Evolutionary conservation across 2,329 filamentous ascomycete species (phyloP).

Genomic region (Colletotrichum sansevieriae): DNA sequence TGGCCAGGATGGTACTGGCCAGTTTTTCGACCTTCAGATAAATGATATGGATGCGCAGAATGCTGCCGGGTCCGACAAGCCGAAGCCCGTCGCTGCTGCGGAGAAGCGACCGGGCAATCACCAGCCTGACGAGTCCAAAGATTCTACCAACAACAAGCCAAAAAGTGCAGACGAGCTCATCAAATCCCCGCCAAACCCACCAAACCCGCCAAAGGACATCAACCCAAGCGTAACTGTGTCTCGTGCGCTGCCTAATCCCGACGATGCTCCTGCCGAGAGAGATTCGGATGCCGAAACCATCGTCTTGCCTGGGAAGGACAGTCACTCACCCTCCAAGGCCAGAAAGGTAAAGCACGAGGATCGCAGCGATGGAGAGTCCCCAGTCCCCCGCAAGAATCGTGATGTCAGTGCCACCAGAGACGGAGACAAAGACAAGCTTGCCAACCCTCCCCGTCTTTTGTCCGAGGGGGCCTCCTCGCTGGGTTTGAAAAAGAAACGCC

Average conservation of each 20-base stretch:
- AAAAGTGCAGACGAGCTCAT: slow-evolving; percentile 34
- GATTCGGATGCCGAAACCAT: slow-evolving; percentile 81
- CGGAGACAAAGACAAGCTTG: slow-evolving; percentile 50
- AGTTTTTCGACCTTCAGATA: slow-evolving; percentile 64
- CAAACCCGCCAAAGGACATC: slow-evolving; percentile 29
- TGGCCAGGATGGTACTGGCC: slow-evolving; percentile 72
- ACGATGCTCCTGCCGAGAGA: slow-evolving; percentile 64
- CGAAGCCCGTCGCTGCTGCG: slow-evolving; percentile 69
- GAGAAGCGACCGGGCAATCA: slow-evolving; percentile 55
- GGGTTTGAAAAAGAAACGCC: slow-evolving; percentile 64
- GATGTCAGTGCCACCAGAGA: slow-evolving; percentile 52
- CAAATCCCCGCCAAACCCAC: slow-evolving; percentile 32
- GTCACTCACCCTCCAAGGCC: slow-evolving; percentile 72
- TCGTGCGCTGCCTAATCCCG: slow-evolving; percentile 49
- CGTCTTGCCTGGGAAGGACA: slow-evolving; percentile 75
- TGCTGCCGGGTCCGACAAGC: slow-evolving; percentile 73
- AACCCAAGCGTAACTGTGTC: slow-evolving; percentile 46
- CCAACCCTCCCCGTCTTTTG: slow-evolving; percentile 46
- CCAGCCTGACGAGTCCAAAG: slow-evolving; percentile 44
- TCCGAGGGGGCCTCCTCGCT: slow-evolving; percentile 46
- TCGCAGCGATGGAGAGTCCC: slow-evolving; percentile 68
- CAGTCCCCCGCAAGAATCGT: slow-evolving; percentile 52
- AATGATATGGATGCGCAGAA: slow-evolving; percentile 79
- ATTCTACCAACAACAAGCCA: slow-evolving; percentile 35
- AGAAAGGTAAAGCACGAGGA: slow-evolving; percentile 76